A percentile compares a stretch with the other conserved stretches of the same genome.
Conservation (phyloP, 495 filamentous ascomycete species). For the Aspergillus heteromorphus region DNA sequence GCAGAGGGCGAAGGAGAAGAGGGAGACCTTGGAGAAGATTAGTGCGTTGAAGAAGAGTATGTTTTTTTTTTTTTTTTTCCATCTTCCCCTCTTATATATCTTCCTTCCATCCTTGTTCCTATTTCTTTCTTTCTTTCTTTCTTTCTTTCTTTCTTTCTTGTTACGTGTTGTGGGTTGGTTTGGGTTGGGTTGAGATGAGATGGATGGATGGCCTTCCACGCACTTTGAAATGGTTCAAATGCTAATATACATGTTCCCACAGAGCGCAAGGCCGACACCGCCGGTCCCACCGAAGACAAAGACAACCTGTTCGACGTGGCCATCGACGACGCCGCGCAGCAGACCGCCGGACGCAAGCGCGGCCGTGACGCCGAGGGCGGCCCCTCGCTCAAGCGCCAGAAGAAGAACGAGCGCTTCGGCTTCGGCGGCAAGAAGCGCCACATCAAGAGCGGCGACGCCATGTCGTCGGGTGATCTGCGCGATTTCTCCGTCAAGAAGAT, state of each 20-base stretch:
- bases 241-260: slow-evolving; percentile 18
- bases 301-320: slow-evolving; percentile 92
- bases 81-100: too few species aligned
- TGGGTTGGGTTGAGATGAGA: slow-evolving; percentile 13
- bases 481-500: slow-evolving; percentile 78
- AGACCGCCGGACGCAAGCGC: slow-evolving; percentile 41
- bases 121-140: too few species aligned
- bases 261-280: slow-evolving; percentile 80
- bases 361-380: slow-evolving; percentile 30
- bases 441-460: slow-evolving; percentile 81
- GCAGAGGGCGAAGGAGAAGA: slow-evolving; percentile 86
- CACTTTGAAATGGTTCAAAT: too few species aligned
- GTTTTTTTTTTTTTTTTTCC: slow-evolving; percentile 9
- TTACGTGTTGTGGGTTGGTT: too few species aligned
- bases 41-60: slow-evolving; percentile 87
- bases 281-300: slow-evolving; percentile 58
- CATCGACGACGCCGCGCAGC: slow-evolving; percentile 69
- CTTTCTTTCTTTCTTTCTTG: too few species aligned
- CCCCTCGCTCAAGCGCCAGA: slow-evolving; percentile 68
- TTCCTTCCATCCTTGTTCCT: too few species aligned
- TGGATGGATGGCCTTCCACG: too few species aligned
- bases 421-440: slow-evolving; percentile 92
- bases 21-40: slow-evolving; percentile 88
- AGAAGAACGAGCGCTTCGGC: slow-evolving; percentile 89
- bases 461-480: slow-evolving; percentile 69